Base-by-base conservation (phyloP, 192 early-diverging fungal genomes). In the Backusella circina region DNA sequence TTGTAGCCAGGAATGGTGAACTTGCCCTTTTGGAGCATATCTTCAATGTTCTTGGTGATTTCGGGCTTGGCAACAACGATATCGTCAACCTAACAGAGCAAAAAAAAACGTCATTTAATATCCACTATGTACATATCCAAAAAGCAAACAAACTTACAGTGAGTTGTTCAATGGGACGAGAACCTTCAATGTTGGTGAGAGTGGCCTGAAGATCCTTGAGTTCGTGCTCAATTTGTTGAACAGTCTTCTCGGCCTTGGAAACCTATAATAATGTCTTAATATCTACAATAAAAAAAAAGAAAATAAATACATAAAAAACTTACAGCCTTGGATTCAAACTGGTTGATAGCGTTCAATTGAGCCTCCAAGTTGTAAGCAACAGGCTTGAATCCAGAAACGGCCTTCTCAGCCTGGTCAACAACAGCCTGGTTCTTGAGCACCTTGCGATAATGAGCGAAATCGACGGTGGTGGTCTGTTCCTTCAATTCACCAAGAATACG, bases 1-100 rank as follows among this genome's bases (percentile, higher is more conserved):
- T 97, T 95, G 90, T 99, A 99, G 67, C 94, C 96, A 66, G 96
- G 95, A 67, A 97, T 91, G 47, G 84, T 88, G 94, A 93, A 99
- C 81, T 96, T 90, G 80, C 94, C 93, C 88, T 95, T 91, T 87
- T 95, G 91, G 79, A 93, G 85, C 92, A 95, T 93, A 79, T 95
- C 94, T 82, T 95, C 95, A 38, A 97, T 93, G 73, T 90, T 92
- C 84, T 88, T 85, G 81, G 92, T 94, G 72, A 99, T 86, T 71
- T 97, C 96, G 38, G 98, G 98, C 86, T 92, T 93, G 75, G 95
- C 95, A 85, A 91, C 90, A 86, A 93, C 89, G 67, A 99, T 91
- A 83, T 99, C 98, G 51, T 98, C 98, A 72, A 92, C 90, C 93
- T 95, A 79, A 4, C 2, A 57, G 26, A 2, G 18, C 30, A 39